phyloP scores from a whole-genome alignment of 2,329 filamentous ascomycete genomes.

The Sordariomycetes sp. region DNA sequence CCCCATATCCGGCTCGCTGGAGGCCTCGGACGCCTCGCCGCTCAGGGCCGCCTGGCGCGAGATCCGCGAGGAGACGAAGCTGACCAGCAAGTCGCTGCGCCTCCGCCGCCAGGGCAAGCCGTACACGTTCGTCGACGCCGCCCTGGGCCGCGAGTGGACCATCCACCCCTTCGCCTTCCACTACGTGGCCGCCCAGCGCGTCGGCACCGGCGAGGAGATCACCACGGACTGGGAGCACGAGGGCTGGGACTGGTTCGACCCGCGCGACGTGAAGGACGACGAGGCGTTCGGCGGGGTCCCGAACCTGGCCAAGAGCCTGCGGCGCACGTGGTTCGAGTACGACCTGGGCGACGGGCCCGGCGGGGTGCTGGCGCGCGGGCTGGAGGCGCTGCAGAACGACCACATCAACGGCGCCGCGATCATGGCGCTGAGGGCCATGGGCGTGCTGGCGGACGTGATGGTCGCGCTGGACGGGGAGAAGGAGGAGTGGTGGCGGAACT shows the following conservation, averaged over 20 bases:
- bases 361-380: constrained; percentile 28
- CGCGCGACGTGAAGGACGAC: constrained; percentile 33
- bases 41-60: constrained; percentile 51
- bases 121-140: constrained; percentile 43
- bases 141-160: constrained; percentile 46
- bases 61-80: constrained; percentile 49
- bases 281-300: constrained; percentile 42
- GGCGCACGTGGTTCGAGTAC: constrained; percentile 48
- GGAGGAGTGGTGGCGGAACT: constrained; percentile 41
- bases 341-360: constrained; percentile 35
- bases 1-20: constrained; percentile 52
- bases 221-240: constrained; percentile 53
- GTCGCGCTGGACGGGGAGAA: constrained; percentile 16
- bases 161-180: constrained; percentile 52
- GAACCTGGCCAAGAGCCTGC: constrained; percentile 43
- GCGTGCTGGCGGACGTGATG: constrained; percentile 35
- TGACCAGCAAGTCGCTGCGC: constrained; percentile 33
- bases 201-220: constrained; percentile 30
- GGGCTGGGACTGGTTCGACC: constrained; percentile 45
- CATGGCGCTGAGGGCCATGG: constrained; percentile 42
- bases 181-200: constrained; percentile 25
- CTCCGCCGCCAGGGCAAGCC: constrained; percentile 47
- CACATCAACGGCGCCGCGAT: constrained; percentile 48
- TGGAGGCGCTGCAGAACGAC: constrained; percentile 40
- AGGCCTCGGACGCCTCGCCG: constrained; percentile 38